These are phyloP conservation scores for Vigna trinervia DNA, from an alignment of 306 rosid species.

Conservation along the genomic window DNA sequence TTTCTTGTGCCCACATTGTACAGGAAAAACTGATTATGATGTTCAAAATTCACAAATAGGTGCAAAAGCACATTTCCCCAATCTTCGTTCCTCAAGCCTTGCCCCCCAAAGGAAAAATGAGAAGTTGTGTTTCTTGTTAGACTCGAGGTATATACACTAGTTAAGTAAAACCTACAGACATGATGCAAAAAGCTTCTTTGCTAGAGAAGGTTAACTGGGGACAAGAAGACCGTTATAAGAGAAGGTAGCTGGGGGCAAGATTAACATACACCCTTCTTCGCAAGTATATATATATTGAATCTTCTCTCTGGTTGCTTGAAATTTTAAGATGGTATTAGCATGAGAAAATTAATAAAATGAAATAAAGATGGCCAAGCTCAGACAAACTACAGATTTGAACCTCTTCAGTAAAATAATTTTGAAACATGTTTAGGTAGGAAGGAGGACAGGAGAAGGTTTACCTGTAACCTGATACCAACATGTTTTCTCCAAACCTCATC, in stretches of 20 bases:
- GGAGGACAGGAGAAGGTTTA: constrained; percentile 43
- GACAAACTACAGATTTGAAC: constrained; percentile 23
- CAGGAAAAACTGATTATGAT: not conserved
- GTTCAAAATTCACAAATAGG: constrained; percentile 1
- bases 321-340: not conserved
- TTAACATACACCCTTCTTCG: not conserved
- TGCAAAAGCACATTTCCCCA: not conserved
- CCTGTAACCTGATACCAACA: constrained; percentile 84
- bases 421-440: constrained; percentile 9
- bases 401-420: constrained; percentile 2
- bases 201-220: not conserved
- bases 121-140: constrained; percentile 3
- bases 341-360: constrained; percentile 24
- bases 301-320: not conserved
- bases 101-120: not conserved
- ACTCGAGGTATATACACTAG: not conserved
- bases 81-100: not conserved
- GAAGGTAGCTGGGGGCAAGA: not conserved
- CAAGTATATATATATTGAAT: not conserved
- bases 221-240: not conserved
- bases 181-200: not conserved
- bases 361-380: constrained; percentile 16
- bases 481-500: constrained; percentile 88
- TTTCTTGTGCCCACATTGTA: constrained; percentile 13
- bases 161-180: not conserved